Conservation (phyloP, 805 yeast species). For the Candida wancherniae region DNA sequence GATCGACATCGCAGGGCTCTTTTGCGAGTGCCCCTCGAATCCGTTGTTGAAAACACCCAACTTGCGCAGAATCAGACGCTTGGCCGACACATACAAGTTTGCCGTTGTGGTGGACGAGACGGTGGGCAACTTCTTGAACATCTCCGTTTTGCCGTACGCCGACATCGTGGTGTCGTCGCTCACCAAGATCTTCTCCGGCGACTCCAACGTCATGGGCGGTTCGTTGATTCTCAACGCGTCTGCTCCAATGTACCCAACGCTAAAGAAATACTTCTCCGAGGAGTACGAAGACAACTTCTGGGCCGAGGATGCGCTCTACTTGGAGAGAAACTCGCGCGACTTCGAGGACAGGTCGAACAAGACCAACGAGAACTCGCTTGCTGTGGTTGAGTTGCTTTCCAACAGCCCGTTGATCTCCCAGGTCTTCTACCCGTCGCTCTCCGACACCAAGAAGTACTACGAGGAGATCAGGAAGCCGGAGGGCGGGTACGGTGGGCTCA, state of each 20-base stretch:
- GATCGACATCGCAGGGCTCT: constrained; percentile 60
- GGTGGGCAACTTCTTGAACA: constrained; percentile 83
- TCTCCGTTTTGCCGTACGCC: constrained; percentile 74
- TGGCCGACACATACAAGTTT: constrained; percentile 69
- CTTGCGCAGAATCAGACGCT: constrained; percentile 53
- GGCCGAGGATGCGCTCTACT: constrained; percentile 89
- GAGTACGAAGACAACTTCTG: constrained; percentile 72
- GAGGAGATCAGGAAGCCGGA: constrained; percentile 60
- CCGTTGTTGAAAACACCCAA: constrained; percentile 89
- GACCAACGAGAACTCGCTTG: constrained; percentile 53
- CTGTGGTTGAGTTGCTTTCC: constrained; percentile 50
- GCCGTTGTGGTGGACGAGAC: constrained; percentile 90
- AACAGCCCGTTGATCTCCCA: constrained; percentile 51
- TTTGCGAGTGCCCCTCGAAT: constrained; percentile 93
- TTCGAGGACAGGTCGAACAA: constrained; percentile 58
- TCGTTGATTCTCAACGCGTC: constrained; percentile 72
- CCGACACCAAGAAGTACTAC: constrained; percentile 56
- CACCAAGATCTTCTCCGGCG: constrained; percentile 91
- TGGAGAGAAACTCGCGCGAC: constrained; percentile 92
- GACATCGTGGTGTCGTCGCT: constrained; percentile 84
- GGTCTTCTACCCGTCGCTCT: constrained; percentile 67
- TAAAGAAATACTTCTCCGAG: constrained; percentile 48
- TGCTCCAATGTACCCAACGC: constrained; percentile 43
- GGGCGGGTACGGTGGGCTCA: constrained; percentile 88
- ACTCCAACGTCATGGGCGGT: constrained; percentile 94